Evolutionary conservation across 352 stramenopile genomes (phyloP).

Genomic region (Phytophthora pinifolia): DNA sequence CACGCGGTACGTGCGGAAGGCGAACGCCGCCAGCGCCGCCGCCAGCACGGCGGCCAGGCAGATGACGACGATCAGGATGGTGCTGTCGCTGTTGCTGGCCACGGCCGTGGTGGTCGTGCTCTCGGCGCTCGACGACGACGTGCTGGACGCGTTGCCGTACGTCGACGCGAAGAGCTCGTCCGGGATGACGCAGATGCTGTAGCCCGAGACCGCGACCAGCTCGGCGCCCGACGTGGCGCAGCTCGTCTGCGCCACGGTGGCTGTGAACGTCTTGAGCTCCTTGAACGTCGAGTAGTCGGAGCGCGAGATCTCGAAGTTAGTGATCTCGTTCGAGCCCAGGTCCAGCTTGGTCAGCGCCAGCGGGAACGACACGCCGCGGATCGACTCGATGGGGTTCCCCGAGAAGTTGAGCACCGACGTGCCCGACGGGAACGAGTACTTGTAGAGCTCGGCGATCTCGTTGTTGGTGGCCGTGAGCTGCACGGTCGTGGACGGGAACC

Average conservation of each 20-base stretch:
- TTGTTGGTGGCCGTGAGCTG: constrained; percentile 50
- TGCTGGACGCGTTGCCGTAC: constrained; percentile 37
- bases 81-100: constrained; percentile 37
- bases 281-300: constrained; percentile 63
- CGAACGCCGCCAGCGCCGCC: constrained; percentile 51
- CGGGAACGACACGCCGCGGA: constrained; percentile 61
- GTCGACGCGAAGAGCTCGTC: constrained; percentile 55
- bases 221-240: constrained; percentile 52
- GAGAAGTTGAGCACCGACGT: constrained; percentile 58
- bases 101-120: constrained; percentile 19
- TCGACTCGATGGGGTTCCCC: constrained; percentile 54
- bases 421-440: constrained; percentile 51
- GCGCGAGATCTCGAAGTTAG: constrained; percentile 65
- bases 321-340: constrained; percentile 51
- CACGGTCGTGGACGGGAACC: constrained; percentile 30
- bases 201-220: constrained; percentile 33
- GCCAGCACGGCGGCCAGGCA: constrained; percentile 51
- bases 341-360: constrained; percentile 46
- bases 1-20: constrained; percentile 46
- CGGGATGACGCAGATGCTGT: constrained; percentile 61
- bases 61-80: constrained; percentile 60
- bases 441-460: constrained; percentile 45
- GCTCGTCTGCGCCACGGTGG: constrained; percentile 38
- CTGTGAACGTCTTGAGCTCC: constrained; percentile 43
- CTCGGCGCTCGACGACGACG: constrained; percentile 26